Evolutionary conservation across 495 filamentous ascomycete species (phyloP).

Genomic region (Penicillium atrosanguineum): DNA sequence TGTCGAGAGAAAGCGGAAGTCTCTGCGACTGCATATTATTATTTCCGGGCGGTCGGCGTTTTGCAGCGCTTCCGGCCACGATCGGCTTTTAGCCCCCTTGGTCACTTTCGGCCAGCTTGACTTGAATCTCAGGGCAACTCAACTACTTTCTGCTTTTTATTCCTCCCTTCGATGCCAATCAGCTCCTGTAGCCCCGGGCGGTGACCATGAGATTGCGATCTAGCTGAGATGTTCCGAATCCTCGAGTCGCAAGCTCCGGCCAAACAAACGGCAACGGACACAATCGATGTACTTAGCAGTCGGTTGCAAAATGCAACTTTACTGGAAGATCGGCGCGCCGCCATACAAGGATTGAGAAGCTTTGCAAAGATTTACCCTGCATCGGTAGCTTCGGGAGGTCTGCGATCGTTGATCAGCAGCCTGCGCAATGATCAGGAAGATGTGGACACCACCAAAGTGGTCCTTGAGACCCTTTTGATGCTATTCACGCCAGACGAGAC

Average conservation of each 20-base stretch:
- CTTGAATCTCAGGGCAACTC: slow-evolving; percentile 9
- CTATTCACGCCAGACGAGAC: slow-evolving; percentile 75
- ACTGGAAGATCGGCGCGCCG: slow-evolving; percentile 88
- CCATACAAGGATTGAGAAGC: slow-evolving; percentile 88
- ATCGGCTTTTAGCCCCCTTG: slow-evolving; percentile 21
- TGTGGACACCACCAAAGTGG: slow-evolving; percentile 92
- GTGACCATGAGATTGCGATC: slow-evolving; percentile 47
- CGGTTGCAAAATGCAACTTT: slow-evolving; percentile 84
- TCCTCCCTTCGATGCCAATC: slow-evolving; percentile 30
- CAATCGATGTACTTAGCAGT: slow-evolving; percentile 82
- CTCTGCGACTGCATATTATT: slow-evolving; percentile 20
- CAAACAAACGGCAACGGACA: slow-evolving; percentile 93
- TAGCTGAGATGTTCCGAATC: slow-evolving; percentile 76
- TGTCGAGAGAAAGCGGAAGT: slow-evolving; percentile 13
- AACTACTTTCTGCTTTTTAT: background rate
- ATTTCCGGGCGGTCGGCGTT: slow-evolving; percentile 26
- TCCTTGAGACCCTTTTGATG: slow-evolving; percentile 91
- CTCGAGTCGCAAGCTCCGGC: slow-evolving; percentile 81
- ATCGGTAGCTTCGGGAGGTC: slow-evolving; percentile 87
- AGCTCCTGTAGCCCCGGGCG: slow-evolving; percentile 29
- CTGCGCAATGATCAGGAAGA: slow-evolving; percentile 87
- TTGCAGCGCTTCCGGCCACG: slow-evolving; percentile 14
- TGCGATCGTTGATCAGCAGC: slow-evolving; percentile 81
- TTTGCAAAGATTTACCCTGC: slow-evolving; percentile 96
- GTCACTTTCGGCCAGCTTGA: slow-evolving; percentile 25